Conservation (phyloP, 768 basidiomycete genomes). For the Suillus americanus region DNA sequence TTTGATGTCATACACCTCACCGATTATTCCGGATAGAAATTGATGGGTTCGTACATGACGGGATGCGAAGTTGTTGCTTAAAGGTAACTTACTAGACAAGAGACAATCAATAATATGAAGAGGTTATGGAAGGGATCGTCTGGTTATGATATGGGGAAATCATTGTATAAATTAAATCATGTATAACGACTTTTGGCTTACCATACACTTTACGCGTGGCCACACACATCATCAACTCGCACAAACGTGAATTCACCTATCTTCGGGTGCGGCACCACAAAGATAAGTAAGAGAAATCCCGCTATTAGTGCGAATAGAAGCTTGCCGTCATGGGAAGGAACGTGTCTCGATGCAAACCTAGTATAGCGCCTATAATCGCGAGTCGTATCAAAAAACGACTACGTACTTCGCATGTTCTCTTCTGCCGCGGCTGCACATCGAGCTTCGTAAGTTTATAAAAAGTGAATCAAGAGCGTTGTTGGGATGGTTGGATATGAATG, state of each 20-base stretch:
- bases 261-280: neutral
- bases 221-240: neutral
- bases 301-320: neutral
- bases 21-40: constrained; percentile 14
- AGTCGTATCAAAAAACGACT: neutral
- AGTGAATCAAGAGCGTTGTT: neutral
- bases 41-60: constrained; percentile 20
- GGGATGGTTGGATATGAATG: neutral
- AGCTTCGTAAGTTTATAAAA: neutral
- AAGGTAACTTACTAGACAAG: neutral
- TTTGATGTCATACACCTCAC: constrained; percentile 1
- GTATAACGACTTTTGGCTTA: neutral
- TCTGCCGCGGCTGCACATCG: neutral
- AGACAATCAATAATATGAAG: neutral
- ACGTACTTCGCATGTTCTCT: neutral
- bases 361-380: neutral
- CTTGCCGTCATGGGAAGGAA: neutral
- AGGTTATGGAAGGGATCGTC: neutral
- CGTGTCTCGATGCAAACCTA: neutral
- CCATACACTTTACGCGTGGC: neutral
- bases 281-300: neutral
- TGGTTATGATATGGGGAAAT: neutral
- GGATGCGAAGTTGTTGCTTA: neutral
- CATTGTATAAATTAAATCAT: neutral
- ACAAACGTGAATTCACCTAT: neutral